Percentiles rank a stretch among this genome's conserved stretches.
Conservation (phyloP, 2,329 filamentous ascomycete genomes). For the Cadophora luteo-olivacea region DNA sequence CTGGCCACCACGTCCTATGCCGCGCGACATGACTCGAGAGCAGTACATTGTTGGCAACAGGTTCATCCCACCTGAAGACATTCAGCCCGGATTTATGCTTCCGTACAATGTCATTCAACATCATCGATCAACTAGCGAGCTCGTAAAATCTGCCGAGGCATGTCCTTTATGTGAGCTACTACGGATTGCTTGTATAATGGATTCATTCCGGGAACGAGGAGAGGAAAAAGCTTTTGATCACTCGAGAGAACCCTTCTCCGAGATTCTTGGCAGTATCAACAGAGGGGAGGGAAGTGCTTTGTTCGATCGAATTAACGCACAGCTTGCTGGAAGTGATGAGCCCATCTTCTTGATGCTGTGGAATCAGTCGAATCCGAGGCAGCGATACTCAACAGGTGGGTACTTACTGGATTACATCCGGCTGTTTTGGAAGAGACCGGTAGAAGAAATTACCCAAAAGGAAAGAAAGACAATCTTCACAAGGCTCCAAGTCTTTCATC, state of each 20-base stretch:
- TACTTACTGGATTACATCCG: slow-evolving; percentile 4
- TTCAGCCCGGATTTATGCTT: background rate
- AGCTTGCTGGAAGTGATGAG: background rate
- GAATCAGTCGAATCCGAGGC: background rate
- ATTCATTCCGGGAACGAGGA: slow-evolving; percentile 2
- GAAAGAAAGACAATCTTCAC: slow-evolving; percentile 14
- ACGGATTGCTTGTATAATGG: slow-evolving; percentile 1
- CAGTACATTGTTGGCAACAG: background rate
- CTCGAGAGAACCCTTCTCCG: background rate
- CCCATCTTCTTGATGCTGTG: slow-evolving; percentile 4
- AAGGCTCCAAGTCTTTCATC: background rate
- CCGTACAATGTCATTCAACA: slow-evolving; percentile 14
- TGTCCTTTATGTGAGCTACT: slow-evolving; percentile 14
- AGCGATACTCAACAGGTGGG: background rate
- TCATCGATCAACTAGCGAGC: background rate
- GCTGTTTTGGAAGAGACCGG: slow-evolving; percentile 1
- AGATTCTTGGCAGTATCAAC: background rate
- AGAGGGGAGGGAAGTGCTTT: background rate
- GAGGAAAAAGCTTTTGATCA: background rate
- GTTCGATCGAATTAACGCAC: background rate
- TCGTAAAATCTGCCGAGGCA: slow-evolving; percentile 1
- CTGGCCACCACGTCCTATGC: background rate
- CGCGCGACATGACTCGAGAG: background rate
- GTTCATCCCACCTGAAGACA: slow-evolving; percentile 1
- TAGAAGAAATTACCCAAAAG: background rate